A percentile compares a stretch with the other conserved stretches of the same genome.
phyloP scores from a whole-genome alignment of 2,329 filamentous ascomycete genomes.

The Exophiala sp. region DNA sequence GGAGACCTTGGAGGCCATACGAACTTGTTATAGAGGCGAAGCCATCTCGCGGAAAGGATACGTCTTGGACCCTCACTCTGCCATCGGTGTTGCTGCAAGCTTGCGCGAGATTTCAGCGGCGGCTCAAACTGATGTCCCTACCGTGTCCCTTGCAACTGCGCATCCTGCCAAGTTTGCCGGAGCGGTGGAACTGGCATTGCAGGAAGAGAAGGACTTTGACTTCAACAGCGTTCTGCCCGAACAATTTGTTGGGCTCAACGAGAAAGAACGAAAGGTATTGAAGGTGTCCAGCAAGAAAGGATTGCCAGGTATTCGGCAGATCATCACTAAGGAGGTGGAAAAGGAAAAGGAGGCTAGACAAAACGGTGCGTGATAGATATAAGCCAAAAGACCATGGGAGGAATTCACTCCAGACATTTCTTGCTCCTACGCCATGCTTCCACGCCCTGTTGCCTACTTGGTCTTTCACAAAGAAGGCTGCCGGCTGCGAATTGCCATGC shows the following conservation, averaged over 20 bases:
- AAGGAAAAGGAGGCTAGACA: constrained; percentile 30
- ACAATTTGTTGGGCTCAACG: constrained; percentile 74
- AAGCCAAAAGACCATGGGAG: neutral
- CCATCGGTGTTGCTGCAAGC: constrained; percentile 76
- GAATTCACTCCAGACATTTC: neutral
- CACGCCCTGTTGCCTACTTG: too few relatives aligned
- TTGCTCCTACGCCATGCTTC: too few relatives aligned
- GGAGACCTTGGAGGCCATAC: constrained; percentile 64
- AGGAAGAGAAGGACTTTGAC: constrained; percentile 63
- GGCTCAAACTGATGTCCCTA: constrained; percentile 10
- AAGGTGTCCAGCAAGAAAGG: constrained; percentile 58
- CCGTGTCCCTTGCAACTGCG: constrained; percentile 76
- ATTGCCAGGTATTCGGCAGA: constrained; percentile 68
- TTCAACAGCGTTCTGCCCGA: constrained; percentile 72
- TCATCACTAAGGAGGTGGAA: constrained; percentile 68
- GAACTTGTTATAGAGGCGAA: constrained; percentile 46
- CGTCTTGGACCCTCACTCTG: constrained; percentile 86
- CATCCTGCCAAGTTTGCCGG: constrained; percentile 92
- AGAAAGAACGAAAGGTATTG: constrained; percentile 67
- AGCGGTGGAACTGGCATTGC: constrained; percentile 74
- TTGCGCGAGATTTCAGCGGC: constrained; percentile 53
- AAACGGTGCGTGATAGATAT: neutral
- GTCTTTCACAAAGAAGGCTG: too few relatives aligned
- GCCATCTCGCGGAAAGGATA: constrained; percentile 54
- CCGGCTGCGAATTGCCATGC: too few relatives aligned